A percentile compares a stretch with the other conserved stretches of the same genome.
phyloP scores from a whole-genome alignment of 306 rosid genomes.

The Dalbergia cochinchinensis region DNA sequence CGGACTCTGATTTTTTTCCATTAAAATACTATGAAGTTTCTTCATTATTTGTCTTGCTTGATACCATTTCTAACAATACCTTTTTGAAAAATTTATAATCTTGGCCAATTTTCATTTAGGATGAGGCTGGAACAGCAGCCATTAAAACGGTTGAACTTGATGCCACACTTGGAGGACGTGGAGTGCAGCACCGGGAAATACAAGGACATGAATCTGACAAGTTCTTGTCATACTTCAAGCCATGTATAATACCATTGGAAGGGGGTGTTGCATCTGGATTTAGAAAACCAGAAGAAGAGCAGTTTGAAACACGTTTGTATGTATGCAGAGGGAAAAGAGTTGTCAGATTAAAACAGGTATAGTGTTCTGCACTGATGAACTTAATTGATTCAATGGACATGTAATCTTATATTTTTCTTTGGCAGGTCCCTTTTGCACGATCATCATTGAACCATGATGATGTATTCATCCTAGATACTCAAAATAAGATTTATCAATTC shows the following conservation, averaged over 20 bases:
- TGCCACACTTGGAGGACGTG: constrained; percentile 93
- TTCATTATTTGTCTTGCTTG: no score
- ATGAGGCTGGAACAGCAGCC: constrained; percentile 99
- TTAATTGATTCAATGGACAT: constrained; percentile 37
- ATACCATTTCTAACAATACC: not conserved
- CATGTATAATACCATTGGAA: constrained; percentile 94
- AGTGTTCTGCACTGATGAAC: constrained; percentile 31
- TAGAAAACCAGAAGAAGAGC: constrained; percentile 74
- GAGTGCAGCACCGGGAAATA: constrained; percentile 93
- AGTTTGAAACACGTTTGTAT: constrained; percentile 84
- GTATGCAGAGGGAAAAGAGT: constrained; percentile 93
- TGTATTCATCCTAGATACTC: constrained; percentile 86
- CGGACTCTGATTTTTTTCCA: no score
- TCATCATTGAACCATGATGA: constrained; percentile 97
- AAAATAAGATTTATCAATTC: constrained; percentile 89
- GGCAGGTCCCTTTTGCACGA: constrained; percentile 94
- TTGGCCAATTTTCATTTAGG: constrained; percentile 59
- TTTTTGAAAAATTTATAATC: constrained; percentile 11
- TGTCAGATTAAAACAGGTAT: constrained; percentile 92
- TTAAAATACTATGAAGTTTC: no score
- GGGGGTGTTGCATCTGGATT: constrained; percentile 97
- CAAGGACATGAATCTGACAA: constrained; percentile 97
- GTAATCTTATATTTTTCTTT: constrained; percentile 46
- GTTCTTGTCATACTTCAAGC: constrained; percentile 92
- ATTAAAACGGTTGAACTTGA: constrained; percentile 95